Evolutionary conservation across 805 yeast species (phyloP), one percentile per base, ranked within the genome.

Genomic region (Candida vartiovaarae): DNA sequence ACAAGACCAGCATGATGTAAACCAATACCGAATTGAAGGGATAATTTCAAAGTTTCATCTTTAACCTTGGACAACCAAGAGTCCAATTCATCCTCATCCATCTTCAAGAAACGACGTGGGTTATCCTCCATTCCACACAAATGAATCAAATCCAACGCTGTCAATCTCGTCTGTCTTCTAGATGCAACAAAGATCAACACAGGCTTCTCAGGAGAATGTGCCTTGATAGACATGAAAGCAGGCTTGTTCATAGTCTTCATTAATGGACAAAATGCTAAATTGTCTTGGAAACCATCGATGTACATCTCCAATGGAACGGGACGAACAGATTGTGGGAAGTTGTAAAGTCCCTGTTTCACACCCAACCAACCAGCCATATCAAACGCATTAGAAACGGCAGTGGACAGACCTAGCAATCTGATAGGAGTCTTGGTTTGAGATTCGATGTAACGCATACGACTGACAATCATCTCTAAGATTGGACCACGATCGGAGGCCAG

Each of bases 161-260:
- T 83, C 48, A 80, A 83, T n/a, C 82, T 78, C 0, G 99, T 93
- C 47, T 93, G 99, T 58, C 89, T 87, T 63, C 99, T 74, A 1
- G 96, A 87, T 55, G 93, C 96, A n/a, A 93, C 99, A 65, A 93
- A 93, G 0, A 93, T 83, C 95, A 93, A 87, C 2, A 90, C 95
- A 49, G 95, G 98, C 44, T 79, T 79, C 2, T 87, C 96, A 35
- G 75, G 70, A 10, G 71, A 66, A 2, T 90, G 70, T 66, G 81
- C 78, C 26, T 80, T 82, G 3, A 78, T 66, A 11, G 93, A 74
- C 60, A 87, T 89, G 55, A 87, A 93, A 0, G 95, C 72, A 1
- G 84, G 78, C 40, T 72, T 72, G 55, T 93, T 96, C 34, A 90
- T 72, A 45, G 81, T 82, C 43, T 84, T 87, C 55, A 80, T 74